These are phyloP conservation scores for Erythrophleum fordii DNA, from an alignment of 306 rosid species.

Conservation along the genomic window DNA sequence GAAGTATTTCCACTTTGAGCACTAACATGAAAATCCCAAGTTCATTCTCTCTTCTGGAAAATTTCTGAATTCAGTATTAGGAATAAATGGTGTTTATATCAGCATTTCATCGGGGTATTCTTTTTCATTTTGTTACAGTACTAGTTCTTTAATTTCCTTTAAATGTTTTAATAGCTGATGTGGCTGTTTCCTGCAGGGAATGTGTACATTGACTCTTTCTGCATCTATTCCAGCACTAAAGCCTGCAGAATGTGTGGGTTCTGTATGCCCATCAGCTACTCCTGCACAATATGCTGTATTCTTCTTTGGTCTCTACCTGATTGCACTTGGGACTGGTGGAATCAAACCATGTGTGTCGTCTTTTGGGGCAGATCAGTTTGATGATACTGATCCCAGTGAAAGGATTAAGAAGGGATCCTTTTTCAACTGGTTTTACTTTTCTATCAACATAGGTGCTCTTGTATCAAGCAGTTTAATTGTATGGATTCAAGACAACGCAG, in stretches of 20 bases:
- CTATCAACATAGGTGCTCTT: constrained; percentile 88
- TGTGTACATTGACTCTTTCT: constrained; percentile 93
- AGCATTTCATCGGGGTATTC: not conserved
- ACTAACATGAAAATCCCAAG: not conserved
- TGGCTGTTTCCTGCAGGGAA: constrained; percentile 70
- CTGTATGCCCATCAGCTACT: constrained; percentile 80
- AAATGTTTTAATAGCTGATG: constrained; percentile 27
- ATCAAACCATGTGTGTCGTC: constrained; percentile 96
- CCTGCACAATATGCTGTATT: constrained; percentile 84
- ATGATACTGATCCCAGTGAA: constrained; percentile 86
- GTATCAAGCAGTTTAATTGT: constrained; percentile 83
- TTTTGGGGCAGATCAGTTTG: constrained; percentile 98
- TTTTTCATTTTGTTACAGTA: not conserved
- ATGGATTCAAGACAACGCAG: constrained; percentile 93
- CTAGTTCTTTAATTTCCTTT: not conserved
- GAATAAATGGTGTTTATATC: not conserved
- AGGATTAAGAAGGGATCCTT: constrained; percentile 91
- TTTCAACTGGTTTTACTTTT: constrained; percentile 98
- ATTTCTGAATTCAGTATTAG: not conserved
- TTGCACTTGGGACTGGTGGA: constrained; percentile 97
- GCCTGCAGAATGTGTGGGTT: constrained; percentile 73
- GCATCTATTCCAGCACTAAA: constrained; percentile 76
- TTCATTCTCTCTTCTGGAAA: not conserved
- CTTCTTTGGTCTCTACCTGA: constrained; percentile 90
- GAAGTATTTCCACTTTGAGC: not conserved